Evolutionary conservation across 2,329 filamentous ascomycete species (phyloP), one percentile per base, ranked within the genome.

Genomic region (Cercospora janseana): DNA sequence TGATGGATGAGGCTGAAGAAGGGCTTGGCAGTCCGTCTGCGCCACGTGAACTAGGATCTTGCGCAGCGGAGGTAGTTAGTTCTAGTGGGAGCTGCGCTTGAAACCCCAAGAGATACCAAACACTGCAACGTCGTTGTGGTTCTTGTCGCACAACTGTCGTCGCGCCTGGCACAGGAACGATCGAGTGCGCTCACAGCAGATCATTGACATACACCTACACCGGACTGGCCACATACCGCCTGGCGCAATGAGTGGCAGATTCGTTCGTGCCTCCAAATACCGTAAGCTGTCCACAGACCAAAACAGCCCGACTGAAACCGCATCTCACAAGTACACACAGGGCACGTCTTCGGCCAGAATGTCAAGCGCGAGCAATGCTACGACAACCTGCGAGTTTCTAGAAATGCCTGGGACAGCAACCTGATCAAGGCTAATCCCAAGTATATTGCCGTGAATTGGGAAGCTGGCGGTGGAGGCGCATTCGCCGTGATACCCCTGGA

Each of bases 371-470:
- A 98, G 72, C 88, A 88, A 80, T 96, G 91, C 79, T 98, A 97
- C 75, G 93, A 98, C 73, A 97, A 97, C 73, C 78, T 98, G 62
- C 88, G 89, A 70, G 89, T 98, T 72, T 96, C 90, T 67, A 88
- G 87, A 73, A 98, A 98, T 83, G 93, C 93, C 49, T 98, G 93
- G 93, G 93, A 98, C 72, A 96, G 91, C 66, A 98, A 98, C 76
- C 77, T 98, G 67, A 81, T 97, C 75, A 97, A 97, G 86, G 93
- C 83, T 70, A 98, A 98, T 72, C 91, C 93, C 42, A 85, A 95
- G 72, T 97, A 93, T 71, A 80, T 98, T 62, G 86, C 93, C 4
- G 91, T 98, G 75, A 98, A 98, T 79, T 98, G 93, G 93, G 92
- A 98, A 74, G 80, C 93, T 29, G 88, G 89, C 69, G 93, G 93